Conservation (phyloP, 2,329 filamentous ascomycete genomes). For the Microdochium paspali region DNA sequence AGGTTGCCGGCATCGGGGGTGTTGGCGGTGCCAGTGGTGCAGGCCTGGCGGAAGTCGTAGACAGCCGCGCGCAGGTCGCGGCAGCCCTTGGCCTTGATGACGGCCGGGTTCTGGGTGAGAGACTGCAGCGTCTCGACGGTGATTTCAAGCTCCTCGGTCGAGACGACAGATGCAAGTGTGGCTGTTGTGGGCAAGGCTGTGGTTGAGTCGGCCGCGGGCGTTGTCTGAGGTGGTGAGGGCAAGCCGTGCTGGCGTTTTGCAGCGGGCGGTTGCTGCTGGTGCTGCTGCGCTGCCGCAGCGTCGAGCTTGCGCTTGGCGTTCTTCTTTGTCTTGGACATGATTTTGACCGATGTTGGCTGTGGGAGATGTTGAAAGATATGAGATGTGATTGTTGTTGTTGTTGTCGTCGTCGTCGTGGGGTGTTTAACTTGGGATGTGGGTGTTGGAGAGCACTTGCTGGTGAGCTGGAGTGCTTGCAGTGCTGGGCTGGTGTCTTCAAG, state of each 20-base stretch:
- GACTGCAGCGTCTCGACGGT: conserved; percentile 54
- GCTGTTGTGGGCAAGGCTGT: conserved; percentile 22
- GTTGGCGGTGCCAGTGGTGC: conserved; percentile 50
- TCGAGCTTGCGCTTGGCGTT: conserved; percentile 33
- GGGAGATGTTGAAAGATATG: too few relatives aligned
- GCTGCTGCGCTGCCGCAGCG: neutral
- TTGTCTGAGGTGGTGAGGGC: conserved; percentile 22
- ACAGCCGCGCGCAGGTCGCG: conserved; percentile 57
- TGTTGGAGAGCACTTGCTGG: too few relatives aligned
- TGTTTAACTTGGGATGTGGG: too few relatives aligned
- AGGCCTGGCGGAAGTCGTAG: conserved; percentile 60
- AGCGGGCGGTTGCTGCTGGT: neutral
- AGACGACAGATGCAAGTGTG: conserved; percentile 43
- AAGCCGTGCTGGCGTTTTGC: conserved; percentile 20
- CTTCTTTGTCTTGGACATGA: conserved; percentile 33
- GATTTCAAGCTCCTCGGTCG: conserved; percentile 57
- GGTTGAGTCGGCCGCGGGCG: conserved; percentile 18
- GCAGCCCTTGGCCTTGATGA: conserved; percentile 62
- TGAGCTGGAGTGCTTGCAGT: too few relatives aligned
- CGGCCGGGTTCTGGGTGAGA: conserved; percentile 45
- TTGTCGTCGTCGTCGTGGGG: too few relatives aligned
- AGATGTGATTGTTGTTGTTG: too few relatives aligned
- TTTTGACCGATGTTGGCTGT: neutral
- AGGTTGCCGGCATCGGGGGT: conserved; percentile 45
- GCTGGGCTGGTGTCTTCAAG: too few relatives aligned